These are phyloP conservation scores for Leccinellum rugosiceps DNA, from an alignment of 768 basidiomycete genomes.

Conservation along the genomic window DNA sequence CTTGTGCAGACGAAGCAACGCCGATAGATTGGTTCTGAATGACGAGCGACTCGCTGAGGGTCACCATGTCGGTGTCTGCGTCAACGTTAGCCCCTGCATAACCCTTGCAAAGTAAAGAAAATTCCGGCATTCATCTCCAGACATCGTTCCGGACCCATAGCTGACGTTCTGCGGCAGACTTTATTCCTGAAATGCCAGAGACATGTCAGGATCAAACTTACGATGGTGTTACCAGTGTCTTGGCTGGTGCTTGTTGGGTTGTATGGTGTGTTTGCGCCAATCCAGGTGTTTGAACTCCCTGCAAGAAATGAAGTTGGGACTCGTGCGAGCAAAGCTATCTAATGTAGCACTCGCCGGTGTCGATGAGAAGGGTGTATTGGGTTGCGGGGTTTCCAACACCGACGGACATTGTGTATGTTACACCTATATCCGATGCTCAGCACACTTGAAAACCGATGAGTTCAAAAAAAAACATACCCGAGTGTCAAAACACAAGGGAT, in stretches of 20 bases:
- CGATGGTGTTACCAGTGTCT: constrained; percentile 36
- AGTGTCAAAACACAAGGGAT: constrained; percentile 23
- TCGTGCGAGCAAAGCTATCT: not conserved
- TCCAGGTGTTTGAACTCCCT: constrained; percentile 54
- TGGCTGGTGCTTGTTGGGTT: constrained; percentile 44
- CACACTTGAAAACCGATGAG: not conserved
- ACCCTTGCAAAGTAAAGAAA: not conserved
- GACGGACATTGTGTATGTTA: constrained; percentile 53
- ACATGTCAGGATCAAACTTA: constrained; percentile 18
- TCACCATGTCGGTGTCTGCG: constrained; percentile 46
- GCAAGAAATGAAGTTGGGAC: not conserved
- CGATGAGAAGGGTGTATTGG: constrained; percentile 51
- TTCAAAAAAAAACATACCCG: constrained; percentile 31
- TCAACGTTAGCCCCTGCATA: not conserved
- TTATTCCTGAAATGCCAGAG: not conserved
- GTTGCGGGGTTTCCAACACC: constrained; percentile 51
- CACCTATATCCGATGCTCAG: constrained; percentile 26
- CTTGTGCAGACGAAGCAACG: constrained; percentile 40
- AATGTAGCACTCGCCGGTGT: constrained; percentile 42
- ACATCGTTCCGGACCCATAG: constrained; percentile 54
- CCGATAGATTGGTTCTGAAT: constrained; percentile 49
- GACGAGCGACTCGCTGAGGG: constrained; percentile 38
- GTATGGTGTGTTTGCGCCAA: constrained; percentile 50
- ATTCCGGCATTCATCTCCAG: constrained; percentile 47
- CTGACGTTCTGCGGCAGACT: constrained; percentile 39